Percentiles rank a stretch among this genome's conserved stretches.
Conservation (phyloP, 768 basidiomycete species). For the Hygrophorus pudorinus region DNA sequence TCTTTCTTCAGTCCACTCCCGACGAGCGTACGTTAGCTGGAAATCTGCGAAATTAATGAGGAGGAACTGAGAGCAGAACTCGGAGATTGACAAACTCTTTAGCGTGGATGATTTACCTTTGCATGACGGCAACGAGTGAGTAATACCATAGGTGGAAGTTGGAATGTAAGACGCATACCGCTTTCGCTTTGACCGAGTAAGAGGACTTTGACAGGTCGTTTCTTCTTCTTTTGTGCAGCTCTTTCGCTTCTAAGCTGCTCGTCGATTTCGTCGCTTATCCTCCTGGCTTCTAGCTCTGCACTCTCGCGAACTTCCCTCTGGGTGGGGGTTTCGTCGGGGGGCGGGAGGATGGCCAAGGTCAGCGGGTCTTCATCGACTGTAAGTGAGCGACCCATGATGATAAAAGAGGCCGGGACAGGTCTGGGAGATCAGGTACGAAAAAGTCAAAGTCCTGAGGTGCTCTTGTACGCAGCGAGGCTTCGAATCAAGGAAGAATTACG, state of each 20-base stretch:
- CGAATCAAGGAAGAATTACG: too few species aligned
- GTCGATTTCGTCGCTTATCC: constrained; percentile 67
- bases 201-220: constrained; percentile 62
- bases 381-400: constrained; percentile 17
- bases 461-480: background rate
- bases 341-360: constrained; percentile 48
- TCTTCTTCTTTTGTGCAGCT: constrained; percentile 47
- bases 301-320: constrained; percentile 45
- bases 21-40: constrained; percentile 61
- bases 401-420: too few species aligned
- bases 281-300: constrained; percentile 53
- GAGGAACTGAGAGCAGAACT: constrained; percentile 3
- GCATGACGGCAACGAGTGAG: constrained; percentile 67
- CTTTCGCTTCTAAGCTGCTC: constrained; percentile 57
- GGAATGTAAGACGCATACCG: constrained; percentile 3
- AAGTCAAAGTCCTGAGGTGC: background rate
- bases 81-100: constrained; percentile 40
- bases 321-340: constrained; percentile 50
- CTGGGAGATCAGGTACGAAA: background rate
- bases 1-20: constrained; percentile 62
- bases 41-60: constrained; percentile 37
- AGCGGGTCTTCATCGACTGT: constrained; percentile 50
- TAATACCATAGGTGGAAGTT: constrained; percentile 3
- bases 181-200: constrained; percentile 42
- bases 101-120: constrained; percentile 74